phyloP scores from a whole-genome alignment of 73 alveolate species.

The Blepharisma stoltei region DNA sequence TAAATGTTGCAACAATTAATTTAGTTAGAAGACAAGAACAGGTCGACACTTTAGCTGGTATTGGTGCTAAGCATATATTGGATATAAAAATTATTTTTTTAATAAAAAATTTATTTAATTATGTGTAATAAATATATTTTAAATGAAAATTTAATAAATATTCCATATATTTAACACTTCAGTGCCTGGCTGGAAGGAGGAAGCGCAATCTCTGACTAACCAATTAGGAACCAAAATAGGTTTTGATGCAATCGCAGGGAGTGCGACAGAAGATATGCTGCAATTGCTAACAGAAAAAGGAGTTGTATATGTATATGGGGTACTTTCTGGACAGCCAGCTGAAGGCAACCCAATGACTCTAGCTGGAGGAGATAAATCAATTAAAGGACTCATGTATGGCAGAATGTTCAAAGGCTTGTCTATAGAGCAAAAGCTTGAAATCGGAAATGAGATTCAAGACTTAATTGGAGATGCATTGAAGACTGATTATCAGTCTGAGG shows the following conservation, averaged over 20 bases:
- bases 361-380: slow-evolving; percentile 30
- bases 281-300: slow-evolving; percentile 36
- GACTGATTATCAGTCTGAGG: slow-evolving; percentile 33
- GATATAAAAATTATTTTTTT: too few species aligned
- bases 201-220: slow-evolving; percentile 33
- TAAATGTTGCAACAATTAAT: slow-evolving; percentile 50
- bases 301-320: slow-evolving; percentile 47
- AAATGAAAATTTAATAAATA: too few species aligned
- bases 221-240: slow-evolving; percentile 42
- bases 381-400: slow-evolving; percentile 38
- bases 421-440: slow-evolving; percentile 24
- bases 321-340: slow-evolving; percentile 39
- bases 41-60: slow-evolving; percentile 46
- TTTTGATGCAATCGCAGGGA: slow-evolving; percentile 69
- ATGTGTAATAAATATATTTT: too few species aligned
- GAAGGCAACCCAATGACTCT: slow-evolving; percentile 38
- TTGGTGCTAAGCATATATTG: slow-evolving; percentile 58
- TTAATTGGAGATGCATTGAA: slow-evolving; percentile 37
- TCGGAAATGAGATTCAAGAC: slow-evolving; percentile 34
- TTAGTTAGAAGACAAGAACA: slow-evolving; percentile 72
- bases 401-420: slow-evolving; percentile 45
- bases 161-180: slow-evolving; percentile 57
- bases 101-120: too few species aligned
- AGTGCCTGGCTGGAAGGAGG: slow-evolving; percentile 29
- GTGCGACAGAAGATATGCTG: slow-evolving; percentile 35